phyloP scores from a whole-genome alignment of 768 basidiomycete genomes.

The Multifurca ochricompacta region DNA sequence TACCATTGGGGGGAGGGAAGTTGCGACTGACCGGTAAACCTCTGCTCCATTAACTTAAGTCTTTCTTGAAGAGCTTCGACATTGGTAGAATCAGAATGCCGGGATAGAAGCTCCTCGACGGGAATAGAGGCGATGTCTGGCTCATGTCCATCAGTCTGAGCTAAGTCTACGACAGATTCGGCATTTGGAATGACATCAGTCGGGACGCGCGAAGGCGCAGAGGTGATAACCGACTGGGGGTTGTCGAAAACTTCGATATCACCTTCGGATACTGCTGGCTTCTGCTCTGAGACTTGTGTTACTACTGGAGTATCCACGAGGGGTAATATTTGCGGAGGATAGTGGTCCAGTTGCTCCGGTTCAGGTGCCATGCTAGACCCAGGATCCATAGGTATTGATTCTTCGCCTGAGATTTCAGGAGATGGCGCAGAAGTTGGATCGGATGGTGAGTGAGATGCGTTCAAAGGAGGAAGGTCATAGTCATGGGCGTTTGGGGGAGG shows the following conservation, averaged over 20 bases:
- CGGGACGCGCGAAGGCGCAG: background rate
- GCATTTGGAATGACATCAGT: background rate
- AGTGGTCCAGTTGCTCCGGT: background rate
- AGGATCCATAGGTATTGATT: background rate
- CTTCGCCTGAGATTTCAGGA: background rate
- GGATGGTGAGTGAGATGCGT: background rate
- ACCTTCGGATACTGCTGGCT: background rate
- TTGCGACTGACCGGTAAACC: conserved; percentile 53
- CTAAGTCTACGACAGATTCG: background rate
- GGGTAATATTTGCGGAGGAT: background rate
- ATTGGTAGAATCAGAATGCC: conserved; percentile 22
- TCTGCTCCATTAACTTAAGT: conserved; percentile 64
- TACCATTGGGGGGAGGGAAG: background rate
- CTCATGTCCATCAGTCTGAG: background rate
- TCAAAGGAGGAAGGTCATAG: background rate
- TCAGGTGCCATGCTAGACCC: background rate
- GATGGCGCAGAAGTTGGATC: background rate
- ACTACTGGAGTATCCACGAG: background rate
- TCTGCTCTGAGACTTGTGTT: background rate
- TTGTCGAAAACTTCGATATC: background rate
- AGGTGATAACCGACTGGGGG: background rate
- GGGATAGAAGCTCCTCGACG: background rate
- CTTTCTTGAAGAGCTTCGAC: conserved; percentile 58
- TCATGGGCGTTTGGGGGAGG: conserved; percentile 8
- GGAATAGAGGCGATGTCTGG: background rate